Percentiles rank a stretch among this genome's conserved stretches.
These are phyloP conservation scores for Diplodia corticola DNA, from an alignment of 2,329 filamentous ascomycete genomes.

Conservation along the genomic window DNA sequence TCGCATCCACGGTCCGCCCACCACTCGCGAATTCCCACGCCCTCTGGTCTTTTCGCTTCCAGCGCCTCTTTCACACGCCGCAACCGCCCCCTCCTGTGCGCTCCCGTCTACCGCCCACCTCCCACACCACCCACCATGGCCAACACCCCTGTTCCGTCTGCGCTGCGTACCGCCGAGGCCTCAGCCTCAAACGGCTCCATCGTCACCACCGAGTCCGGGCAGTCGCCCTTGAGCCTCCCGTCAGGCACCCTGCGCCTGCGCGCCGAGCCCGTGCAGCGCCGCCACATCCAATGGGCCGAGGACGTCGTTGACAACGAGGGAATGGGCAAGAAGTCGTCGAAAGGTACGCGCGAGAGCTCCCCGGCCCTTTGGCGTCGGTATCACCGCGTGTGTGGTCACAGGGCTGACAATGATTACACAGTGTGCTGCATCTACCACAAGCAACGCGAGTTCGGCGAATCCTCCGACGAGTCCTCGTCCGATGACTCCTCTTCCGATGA, in stretches of 20 bases:
- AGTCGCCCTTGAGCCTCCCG: slow-evolving; percentile 36
- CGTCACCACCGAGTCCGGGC: slow-evolving; percentile 35
- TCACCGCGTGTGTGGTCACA: not conserved
- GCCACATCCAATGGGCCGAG: slow-evolving; percentile 87
- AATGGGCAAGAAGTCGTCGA: slow-evolving; percentile 88
- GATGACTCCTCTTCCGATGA: slow-evolving; percentile 60
- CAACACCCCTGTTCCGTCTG: slow-evolving; percentile 25
- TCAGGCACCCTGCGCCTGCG: slow-evolving; percentile 44
- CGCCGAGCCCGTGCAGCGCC: slow-evolving; percentile 45
- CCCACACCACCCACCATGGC: slow-evolving; percentile 30
- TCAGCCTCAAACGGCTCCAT: slow-evolving; percentile 27
- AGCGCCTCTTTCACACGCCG: slow-evolving; percentile 15
- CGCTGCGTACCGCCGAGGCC: slow-evolving; percentile 26
- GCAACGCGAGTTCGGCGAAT: slow-evolving; percentile 66
- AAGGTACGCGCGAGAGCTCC: slow-evolving; percentile 61
- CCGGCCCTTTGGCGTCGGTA: not conserved
- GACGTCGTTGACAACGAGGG: slow-evolving; percentile 95
- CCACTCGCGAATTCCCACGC: slow-evolving; percentile 27
- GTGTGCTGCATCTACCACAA: slow-evolving; percentile 99
- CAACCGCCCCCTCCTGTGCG: slow-evolving; percentile 6
- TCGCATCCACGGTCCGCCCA: slow-evolving; percentile 25
- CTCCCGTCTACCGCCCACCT: slow-evolving; percentile 14
- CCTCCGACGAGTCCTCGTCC: slow-evolving; percentile 70
- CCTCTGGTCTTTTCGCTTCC: not conserved
- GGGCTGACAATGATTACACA: slow-evolving; percentile 41